Percentiles rank a stretch among this genome's conserved stretches.
phyloP scores from a whole-genome alignment of 23 red algal species.

The Rhodosorus marinus region DNA sequence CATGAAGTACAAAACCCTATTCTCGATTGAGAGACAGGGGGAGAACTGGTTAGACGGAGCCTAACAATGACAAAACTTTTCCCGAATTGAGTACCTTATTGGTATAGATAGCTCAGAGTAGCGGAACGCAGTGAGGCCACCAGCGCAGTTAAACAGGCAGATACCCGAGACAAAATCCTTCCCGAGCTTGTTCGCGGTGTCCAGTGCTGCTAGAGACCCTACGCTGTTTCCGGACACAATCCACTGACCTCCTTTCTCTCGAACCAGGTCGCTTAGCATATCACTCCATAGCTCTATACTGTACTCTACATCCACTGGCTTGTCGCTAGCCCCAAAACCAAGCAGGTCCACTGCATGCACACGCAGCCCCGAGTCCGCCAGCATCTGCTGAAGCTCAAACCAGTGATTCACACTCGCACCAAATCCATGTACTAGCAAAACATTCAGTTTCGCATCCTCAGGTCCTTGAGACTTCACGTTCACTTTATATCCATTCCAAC shows the following conservation, averaged over 20 bases:
- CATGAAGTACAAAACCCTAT: not conserved
- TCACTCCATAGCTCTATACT: conserved; percentile 58
- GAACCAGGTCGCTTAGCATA: conserved; percentile 46
- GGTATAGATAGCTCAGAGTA: not conserved
- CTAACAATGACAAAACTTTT: too few relatives aligned
- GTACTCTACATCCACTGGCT: conserved; percentile 36
- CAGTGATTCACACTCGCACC: conserved; percentile 9
- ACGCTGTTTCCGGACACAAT: conserved; percentile 78
- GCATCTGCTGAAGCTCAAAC: not conserved
- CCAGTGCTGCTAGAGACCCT: conserved; percentile 42
- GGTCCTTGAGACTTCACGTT: too few relatives aligned
- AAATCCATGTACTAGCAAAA: conserved; percentile 91
- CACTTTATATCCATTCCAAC: too few relatives aligned
- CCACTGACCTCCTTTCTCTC: conserved; percentile 21
- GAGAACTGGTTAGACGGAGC: too few relatives aligned
- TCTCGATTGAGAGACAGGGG: too few relatives aligned
- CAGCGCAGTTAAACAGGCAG: conserved; percentile 96
- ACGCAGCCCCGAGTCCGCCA: not conserved
- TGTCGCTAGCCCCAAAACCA: conserved; percentile 78
- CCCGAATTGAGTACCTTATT: too few relatives aligned
- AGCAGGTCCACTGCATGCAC: conserved; percentile 88
- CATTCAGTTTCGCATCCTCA: too few relatives aligned
- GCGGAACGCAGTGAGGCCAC: conserved; percentile 21
- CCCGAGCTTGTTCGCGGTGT: conserved; percentile 30
- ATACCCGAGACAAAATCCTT: conserved; percentile 8